Base-by-base conservation (phyloP, 805 yeast species). In the Maudiozyma barnettii region DNA sequence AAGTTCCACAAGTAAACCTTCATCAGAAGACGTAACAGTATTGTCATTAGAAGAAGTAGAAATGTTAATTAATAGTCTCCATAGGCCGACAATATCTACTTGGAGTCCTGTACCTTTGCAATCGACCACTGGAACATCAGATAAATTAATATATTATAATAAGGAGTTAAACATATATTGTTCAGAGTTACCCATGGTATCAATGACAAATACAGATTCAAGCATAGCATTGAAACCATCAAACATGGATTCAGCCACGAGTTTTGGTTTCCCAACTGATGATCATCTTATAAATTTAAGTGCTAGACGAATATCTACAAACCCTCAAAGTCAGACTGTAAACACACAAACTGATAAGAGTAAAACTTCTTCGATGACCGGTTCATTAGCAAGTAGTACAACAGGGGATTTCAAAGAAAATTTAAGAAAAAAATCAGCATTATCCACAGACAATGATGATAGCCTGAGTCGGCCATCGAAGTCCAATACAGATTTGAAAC, bases 31-130 rank as follows among this genome's bases (percentile, higher is more conserved):
- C 10, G 50, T 63, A 36, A 64, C 57, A 18, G 51, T 68, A 18
- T 59, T 68, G n/a, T 53, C 66, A 4, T 49, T 68, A 2, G 67
- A 64, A 45, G 73, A 68, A 45, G 67, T 65, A 2, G 71, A 69
- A 48, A 61, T 66, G 52, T 60, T 67, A 30, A 60, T 67, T 46
- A 62, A 58, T 45, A 64, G 70, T 35, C 50, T 65, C 16, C 66
- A 66, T 20, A 56, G 61, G 2, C 55, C 65, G 2, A 56, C 58
- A 12, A 63, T 64, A 3, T 76, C 78, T 0, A 61, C 75, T 14
- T 84, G 91, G 90, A 61, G 80, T 0, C 84, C 88, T 0, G 72
- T 75, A 43, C 65, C 75, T n/a, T 75, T 48, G n/a, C 30, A 39
- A n/a, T 22, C 82, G 8, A 40, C 46, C n/a, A 33, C 39, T 5